Evolutionary conservation across 345 rosid species (phyloP).

Genomic region (Schrenkiella parvula): DNA sequence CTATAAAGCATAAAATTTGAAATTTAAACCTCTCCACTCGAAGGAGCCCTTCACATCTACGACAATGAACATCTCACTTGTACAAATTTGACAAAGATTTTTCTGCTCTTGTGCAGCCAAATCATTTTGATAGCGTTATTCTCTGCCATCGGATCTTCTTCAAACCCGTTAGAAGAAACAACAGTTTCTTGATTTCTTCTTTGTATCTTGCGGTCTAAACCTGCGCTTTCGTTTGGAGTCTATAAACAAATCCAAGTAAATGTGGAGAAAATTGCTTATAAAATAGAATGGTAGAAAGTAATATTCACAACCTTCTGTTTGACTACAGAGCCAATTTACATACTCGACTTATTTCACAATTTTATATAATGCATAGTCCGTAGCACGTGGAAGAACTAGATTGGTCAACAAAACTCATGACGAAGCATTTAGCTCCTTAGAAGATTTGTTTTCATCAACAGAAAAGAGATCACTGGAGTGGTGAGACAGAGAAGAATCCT

Average conservation of each 20-base stretch:
- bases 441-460: constrained; percentile 8
- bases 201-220: not conserved
- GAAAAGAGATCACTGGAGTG: constrained; percentile 22
- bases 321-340: not conserved
- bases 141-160: not conserved
- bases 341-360: not conserved
- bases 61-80: not conserved
- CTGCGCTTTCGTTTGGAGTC: not conserved
- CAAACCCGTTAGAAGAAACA: not conserved
- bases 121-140: not conserved
- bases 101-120: not conserved
- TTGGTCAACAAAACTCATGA: not conserved
- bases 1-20: too few relatives aligned
- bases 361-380: not conserved
- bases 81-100: not conserved
- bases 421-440: constrained; percentile 8
- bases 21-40: not conserved
- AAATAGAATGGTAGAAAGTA: not conserved
- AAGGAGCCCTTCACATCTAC: not conserved
- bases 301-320: not conserved
- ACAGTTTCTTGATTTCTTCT: not conserved
- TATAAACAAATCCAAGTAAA: not conserved
- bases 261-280: not conserved
- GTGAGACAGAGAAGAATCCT: constrained; percentile 25
- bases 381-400: not conserved